A percentile compares a stretch with the other conserved stretches of the same genome.
phyloP scores from a whole-genome alignment of 768 basidiomycete genomes.

The Suillus americanus region DNA sequence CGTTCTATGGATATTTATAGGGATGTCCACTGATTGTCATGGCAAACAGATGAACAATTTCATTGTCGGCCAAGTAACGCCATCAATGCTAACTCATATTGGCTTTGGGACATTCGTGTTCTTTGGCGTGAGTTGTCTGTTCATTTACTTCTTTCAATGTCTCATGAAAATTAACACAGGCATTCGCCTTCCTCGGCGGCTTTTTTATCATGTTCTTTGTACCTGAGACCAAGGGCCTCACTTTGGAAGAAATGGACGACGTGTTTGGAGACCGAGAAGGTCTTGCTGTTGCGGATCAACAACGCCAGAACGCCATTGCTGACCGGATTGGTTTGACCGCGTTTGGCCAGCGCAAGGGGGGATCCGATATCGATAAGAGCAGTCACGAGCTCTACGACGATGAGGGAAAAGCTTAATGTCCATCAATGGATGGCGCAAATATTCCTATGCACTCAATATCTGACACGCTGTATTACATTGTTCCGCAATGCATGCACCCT shows the following conservation, averaged over 20 bases:
- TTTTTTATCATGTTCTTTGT: conserved; percentile 67
- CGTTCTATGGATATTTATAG: conserved; percentile 12
- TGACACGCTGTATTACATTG: not conserved
- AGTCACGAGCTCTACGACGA: conserved; percentile 16
- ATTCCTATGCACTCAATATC: not conserved
- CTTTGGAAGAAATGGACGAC: conserved; percentile 79
- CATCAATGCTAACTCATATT: conserved; percentile 65
- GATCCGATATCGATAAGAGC: conserved; percentile 15
- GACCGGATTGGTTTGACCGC: conserved; percentile 60
- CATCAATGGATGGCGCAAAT: not conserved
- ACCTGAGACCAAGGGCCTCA: conserved; percentile 72
- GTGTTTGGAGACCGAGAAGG: conserved; percentile 63
- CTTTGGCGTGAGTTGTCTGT: conserved; percentile 53
- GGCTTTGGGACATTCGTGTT: conserved; percentile 75
- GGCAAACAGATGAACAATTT: conserved; percentile 69
- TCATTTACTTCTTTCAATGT: not conserved
- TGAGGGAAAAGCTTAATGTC: conserved; percentile 18
- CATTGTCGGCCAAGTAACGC: conserved; percentile 58
- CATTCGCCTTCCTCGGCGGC: conserved; percentile 67
- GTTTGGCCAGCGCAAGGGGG: conserved; percentile 23
- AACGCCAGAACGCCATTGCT: conserved; percentile 50
- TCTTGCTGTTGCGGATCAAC: conserved; percentile 55
- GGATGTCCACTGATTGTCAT: conserved; percentile 2
- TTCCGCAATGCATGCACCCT: not conserved
- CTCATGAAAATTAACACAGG: conserved; percentile 31